Percentiles rank a stretch among this genome's conserved stretches.
phyloP scores from a whole-genome alignment of 2,329 filamentous ascomycete genomes.

The Curvularia hawaiiensis region DNA sequence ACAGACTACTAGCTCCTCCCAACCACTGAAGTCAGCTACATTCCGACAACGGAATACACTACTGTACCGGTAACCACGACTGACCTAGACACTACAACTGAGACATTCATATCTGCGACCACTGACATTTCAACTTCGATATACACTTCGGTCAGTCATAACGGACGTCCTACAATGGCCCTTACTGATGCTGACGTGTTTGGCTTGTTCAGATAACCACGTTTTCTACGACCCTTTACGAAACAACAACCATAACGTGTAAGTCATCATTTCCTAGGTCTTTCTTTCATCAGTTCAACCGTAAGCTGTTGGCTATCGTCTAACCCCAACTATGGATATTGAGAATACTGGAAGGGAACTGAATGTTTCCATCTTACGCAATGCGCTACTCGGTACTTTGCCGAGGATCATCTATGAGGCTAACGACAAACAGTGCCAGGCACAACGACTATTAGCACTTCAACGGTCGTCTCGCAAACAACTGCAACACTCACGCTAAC shows the following conservation, averaged over 20 bases:
- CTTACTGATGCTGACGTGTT: neutral
- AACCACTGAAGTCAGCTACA: slow-evolving; percentile 20
- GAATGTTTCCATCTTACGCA: neutral
- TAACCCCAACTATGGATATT: too few species aligned
- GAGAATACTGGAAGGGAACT: neutral
- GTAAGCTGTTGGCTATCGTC: neutral
- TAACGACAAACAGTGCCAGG: slow-evolving; percentile 13
- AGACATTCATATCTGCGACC: slow-evolving; percentile 22
- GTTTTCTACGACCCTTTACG: slow-evolving; percentile 7
- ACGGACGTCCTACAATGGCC: neutral
- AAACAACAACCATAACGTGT: slow-evolving; percentile 10
- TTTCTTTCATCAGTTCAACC: neutral
- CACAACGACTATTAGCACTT: slow-evolving; percentile 16
- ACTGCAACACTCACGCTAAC: slow-evolving; percentile 14
- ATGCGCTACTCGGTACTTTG: neutral
- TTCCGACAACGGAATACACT: slow-evolving; percentile 17
- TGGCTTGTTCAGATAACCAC: slow-evolving; percentile 7
- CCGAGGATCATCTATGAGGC: neutral
- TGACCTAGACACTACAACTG: slow-evolving; percentile 12
- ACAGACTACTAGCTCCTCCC: slow-evolving; percentile 16
- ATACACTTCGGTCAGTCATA: slow-evolving; percentile 14
- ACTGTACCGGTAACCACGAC: slow-evolving; percentile 18
- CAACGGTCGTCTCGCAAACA: slow-evolving; percentile 20
- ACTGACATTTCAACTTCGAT: slow-evolving; percentile 27
- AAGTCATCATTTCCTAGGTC: neutral